Evolutionary conservation across 805 yeast species (phyloP), one percentile per base, ranked within the genome.

Genomic region (Candida argentea): DNA sequence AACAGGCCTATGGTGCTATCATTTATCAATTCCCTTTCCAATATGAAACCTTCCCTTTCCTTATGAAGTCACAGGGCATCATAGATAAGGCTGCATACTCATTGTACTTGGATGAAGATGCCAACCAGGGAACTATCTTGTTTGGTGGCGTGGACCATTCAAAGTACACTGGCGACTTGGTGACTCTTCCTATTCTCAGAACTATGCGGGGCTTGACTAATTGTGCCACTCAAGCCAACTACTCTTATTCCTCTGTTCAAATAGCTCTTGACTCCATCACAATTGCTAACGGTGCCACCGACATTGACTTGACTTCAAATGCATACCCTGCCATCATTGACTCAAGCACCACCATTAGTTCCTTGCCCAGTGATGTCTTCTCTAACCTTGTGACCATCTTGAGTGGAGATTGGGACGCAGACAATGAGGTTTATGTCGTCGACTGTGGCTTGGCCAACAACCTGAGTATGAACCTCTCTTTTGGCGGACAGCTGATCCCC

Each of bases 111-210:
- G 67, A 74, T 39, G 51, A 54, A 3, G 50, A 52, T 12, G 54
- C 70, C 1, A 25, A 42, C 4, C 35, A 56, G 2, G 87, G 85
- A 5, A 51, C 63, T n/a, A 57, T 80, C 13, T 48, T 80, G 27
- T 81, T 81, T 56, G 89, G 91, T 26, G 91, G 77, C 17, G 65
- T 75, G 16, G 89, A 80, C 43, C 69, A 66, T 34, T 63, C 70
- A 21, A 78, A 77, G 50, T 76, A 70, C 46, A 30, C 51, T 0
- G 86, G 85, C 13, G 46, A 41, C 3, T 43, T 65, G 36, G 39
- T 37, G 14, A 39, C 54, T 2, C 37, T 61, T 26, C 56, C 52
- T 3, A 35, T 63, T 11, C 39, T 22, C 9, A 19, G 16, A 19
- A 12, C n/a, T 6, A 40, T 50, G 15, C 39, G 38, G 18, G 17